phyloP scores from a whole-genome alignment of 805 yeast species.

The Wickerhamomyces canadensis region DNA sequence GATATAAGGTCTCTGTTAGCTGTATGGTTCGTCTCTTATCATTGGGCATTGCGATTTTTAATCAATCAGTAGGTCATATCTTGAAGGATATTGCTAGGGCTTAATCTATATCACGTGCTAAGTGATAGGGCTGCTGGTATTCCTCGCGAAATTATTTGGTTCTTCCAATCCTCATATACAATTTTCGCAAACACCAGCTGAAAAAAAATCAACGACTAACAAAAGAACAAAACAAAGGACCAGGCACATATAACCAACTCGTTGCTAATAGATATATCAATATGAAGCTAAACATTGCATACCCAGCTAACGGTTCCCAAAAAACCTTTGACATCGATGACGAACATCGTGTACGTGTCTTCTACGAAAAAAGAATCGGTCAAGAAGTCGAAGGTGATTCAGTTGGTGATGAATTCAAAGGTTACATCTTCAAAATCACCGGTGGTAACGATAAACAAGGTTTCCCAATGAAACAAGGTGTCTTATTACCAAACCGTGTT shows the following conservation, averaged over 20 bases:
- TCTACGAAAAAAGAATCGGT: constrained; percentile 99
- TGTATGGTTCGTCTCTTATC: no score
- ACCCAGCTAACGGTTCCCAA: constrained; percentile 99
- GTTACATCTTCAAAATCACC: constrained; percentile 96
- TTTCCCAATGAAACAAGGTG: constrained; percentile 99
- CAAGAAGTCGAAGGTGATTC: constrained; percentile 99
- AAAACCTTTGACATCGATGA: constrained; percentile 97
- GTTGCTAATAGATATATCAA: background rate
- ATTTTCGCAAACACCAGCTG: no score
- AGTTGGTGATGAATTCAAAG: constrained; percentile 97
- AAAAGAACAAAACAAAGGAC: background rate
- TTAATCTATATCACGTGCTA: no score
- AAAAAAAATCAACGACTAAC: no score
- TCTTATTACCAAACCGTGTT: constrained; percentile 98
- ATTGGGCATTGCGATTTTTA: no score
- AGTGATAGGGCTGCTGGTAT: no score
- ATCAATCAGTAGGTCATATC: no score
- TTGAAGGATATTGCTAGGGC: no score
- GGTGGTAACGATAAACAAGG: constrained; percentile 99
- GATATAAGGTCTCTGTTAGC: no score
- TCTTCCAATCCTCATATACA: no score
- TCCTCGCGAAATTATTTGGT: no score
- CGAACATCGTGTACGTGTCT: constrained; percentile 96
- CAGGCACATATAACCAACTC: background rate
- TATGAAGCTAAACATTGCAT: constrained; percentile 81